phyloP scores from a whole-genome alignment of 2,329 filamentous ascomycete genomes.

The Monilinia fructigena region DNA sequence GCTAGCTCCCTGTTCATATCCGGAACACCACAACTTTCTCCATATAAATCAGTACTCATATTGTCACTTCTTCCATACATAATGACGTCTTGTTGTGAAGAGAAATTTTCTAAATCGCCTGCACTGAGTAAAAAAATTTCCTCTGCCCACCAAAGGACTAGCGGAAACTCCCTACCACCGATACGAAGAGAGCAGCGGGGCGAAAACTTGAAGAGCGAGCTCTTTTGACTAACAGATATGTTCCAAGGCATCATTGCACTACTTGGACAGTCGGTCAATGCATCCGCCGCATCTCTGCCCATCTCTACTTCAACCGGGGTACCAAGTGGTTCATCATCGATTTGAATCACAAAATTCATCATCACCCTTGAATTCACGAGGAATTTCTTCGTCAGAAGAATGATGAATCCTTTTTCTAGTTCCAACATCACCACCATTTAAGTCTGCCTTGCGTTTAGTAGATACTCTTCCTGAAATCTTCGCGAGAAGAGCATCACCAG shows the following conservation, averaged over 20 bases:
- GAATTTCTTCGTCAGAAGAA: constrained; percentile 37
- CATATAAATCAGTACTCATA: neutral
- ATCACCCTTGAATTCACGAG: constrained; percentile 31
- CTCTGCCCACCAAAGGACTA: constrained; percentile 59
- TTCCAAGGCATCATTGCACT: constrained; percentile 68
- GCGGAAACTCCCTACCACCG: constrained; percentile 53
- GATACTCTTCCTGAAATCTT: constrained; percentile 5
- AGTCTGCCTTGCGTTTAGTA: neutral
- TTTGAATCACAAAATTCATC: constrained; percentile 43
- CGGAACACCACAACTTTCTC: neutral
- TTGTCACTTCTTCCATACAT: constrained; percentile 12
- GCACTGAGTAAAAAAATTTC: constrained; percentile 29
- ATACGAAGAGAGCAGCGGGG: constrained; percentile 26
- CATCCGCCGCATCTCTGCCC: constrained; percentile 64
- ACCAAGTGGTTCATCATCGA: constrained; percentile 40
- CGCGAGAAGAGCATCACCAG: constrained; percentile 53
- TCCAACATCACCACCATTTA: neutral
- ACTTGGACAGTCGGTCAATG: constrained; percentile 66
- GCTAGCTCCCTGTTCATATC: neutral
- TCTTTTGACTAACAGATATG: constrained; percentile 50
- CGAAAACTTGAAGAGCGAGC: constrained; percentile 41
- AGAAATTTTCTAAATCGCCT: constrained; percentile 33
- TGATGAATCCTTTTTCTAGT: constrained; percentile 1
- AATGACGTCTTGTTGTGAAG: constrained; percentile 23
- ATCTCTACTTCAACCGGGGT: constrained; percentile 57